Conservation (phyloP, 2,329 filamentous ascomycete genomes). For the Emydomyces testavorans region DNA sequence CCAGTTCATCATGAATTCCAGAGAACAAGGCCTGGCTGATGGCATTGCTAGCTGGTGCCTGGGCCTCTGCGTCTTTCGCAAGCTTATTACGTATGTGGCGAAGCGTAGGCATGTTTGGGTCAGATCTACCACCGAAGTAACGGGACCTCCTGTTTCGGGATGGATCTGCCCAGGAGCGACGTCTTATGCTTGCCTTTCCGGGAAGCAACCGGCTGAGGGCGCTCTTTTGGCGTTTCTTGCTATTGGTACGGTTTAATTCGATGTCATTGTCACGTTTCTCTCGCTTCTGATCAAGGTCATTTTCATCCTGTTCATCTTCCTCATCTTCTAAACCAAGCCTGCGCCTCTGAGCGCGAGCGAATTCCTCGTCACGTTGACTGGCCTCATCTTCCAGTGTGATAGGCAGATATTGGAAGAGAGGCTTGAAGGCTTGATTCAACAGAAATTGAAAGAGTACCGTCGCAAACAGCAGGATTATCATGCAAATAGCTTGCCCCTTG, state of each 20-base stretch:
- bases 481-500: slow-evolving; percentile 66
- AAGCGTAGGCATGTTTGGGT: slow-evolving; percentile 25
- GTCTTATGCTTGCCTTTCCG: slow-evolving; percentile 15
- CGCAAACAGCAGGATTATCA: slow-evolving; percentile 62
- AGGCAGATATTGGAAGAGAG: slow-evolving; percentile 76
- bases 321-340: slow-evolving; percentile 52
- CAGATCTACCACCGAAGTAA: slow-evolving; percentile 30
- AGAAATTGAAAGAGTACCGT: slow-evolving; percentile 69
- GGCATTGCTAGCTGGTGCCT: slow-evolving; percentile 43
- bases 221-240: slow-evolving; percentile 10
- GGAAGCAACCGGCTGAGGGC: slow-evolving; percentile 20
- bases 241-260: slow-evolving; percentile 28
- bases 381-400: slow-evolving; percentile 95
- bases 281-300: slow-evolving; percentile 27
- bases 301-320: slow-evolving; percentile 40
- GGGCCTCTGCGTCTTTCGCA: slow-evolving; percentile 54
- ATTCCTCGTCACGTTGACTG: slow-evolving; percentile 77
- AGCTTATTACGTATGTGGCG: slow-evolving; percentile 29
- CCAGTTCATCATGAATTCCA: slow-evolving; percentile 81
- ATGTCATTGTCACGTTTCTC: slow-evolving; percentile 38
- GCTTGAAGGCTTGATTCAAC: slow-evolving; percentile 71
- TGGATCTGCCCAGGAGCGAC: slow-evolving; percentile 36
- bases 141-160: slow-evolving; percentile 32
- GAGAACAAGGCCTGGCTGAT: slow-evolving; percentile 76
- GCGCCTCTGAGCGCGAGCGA: slow-evolving; percentile 63